Conservation (phyloP, 306 rosid species). For the Sicyos edulis region DNA sequence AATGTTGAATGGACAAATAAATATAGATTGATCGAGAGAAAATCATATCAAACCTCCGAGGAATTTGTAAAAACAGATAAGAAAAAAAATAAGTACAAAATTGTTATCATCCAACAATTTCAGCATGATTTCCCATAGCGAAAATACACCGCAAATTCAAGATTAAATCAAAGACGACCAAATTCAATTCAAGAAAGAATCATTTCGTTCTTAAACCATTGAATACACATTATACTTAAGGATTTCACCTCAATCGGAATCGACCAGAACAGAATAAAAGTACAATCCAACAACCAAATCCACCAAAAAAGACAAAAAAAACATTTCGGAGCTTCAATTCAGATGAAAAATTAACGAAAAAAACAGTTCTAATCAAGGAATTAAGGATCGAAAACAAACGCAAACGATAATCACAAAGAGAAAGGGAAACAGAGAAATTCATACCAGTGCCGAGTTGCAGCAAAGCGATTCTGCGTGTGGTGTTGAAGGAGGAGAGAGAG, state of each 20-base stretch:
- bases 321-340: not conserved
- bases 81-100: not conserved
- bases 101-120: no score
- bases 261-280: not conserved
- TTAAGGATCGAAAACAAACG: not conserved
- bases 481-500: slow-evolving; percentile 40
- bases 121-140: no score
- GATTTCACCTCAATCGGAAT: no score
- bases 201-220: no score
- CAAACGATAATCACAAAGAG: slow-evolving; percentile 8
- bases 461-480: slow-evolving; percentile 40
- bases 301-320: no score
- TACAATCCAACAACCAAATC: no score
- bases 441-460: slow-evolving; percentile 55
- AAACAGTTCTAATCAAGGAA: not conserved
- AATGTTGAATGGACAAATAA: not conserved
- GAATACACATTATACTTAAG: no score
- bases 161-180: no score
- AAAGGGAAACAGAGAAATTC: not conserved
- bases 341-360: not conserved
- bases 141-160: no score
- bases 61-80: not conserved
- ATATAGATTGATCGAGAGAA: not conserved
- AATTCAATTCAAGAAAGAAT: no score
- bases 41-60: not conserved